Evolutionary conservation across 192 early-diverging fungal species (phyloP).

Genomic region (Umbelopsis sp.): DNA sequence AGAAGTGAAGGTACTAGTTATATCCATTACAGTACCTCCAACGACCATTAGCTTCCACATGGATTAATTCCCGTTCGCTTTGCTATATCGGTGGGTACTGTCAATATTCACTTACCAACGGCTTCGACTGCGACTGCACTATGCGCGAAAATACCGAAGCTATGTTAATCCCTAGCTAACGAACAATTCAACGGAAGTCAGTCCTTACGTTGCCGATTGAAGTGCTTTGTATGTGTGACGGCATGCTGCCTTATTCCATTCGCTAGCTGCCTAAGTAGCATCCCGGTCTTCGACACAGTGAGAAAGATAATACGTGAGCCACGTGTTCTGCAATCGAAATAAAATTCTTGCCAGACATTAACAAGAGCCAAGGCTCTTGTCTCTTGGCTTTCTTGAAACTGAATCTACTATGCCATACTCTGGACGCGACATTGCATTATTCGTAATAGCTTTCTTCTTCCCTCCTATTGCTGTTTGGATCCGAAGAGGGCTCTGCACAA

Average conservation of each 20-base stretch:
- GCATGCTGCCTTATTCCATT: background rate
- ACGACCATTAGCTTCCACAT: slow-evolving; percentile 68
- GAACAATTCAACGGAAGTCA: no score
- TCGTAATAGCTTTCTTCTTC: slow-evolving; percentile 51
- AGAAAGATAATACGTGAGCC: no score
- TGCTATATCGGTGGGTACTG: background rate
- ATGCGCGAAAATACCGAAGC: background rate
- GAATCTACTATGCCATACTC: slow-evolving; percentile 36
- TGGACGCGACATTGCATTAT: slow-evolving; percentile 50
- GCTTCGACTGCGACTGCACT: background rate
- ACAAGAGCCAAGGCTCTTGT: background rate
- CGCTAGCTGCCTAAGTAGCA: background rate
- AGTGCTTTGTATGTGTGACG: no score
- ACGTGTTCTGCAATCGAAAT: background rate
- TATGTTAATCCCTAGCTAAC: no score
- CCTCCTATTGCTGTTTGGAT: slow-evolving; percentile 61
- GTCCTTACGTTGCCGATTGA: no score
- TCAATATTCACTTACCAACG: background rate
- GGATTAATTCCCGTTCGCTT: background rate
- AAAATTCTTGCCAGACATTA: background rate
- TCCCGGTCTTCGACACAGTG: background rate
- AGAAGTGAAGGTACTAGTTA: slow-evolving; percentile 59
- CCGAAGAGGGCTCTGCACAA: slow-evolving; percentile 54
- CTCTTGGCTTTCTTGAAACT: slow-evolving; percentile 21
- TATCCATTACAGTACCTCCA: slow-evolving; percentile 88